Percentiles rank a stretch among this genome's conserved stretches.
Evolutionary conservation across 2,329 filamentous ascomycete genomes (phyloP).

Genomic region (Pezizomycotina sp.): DNA sequence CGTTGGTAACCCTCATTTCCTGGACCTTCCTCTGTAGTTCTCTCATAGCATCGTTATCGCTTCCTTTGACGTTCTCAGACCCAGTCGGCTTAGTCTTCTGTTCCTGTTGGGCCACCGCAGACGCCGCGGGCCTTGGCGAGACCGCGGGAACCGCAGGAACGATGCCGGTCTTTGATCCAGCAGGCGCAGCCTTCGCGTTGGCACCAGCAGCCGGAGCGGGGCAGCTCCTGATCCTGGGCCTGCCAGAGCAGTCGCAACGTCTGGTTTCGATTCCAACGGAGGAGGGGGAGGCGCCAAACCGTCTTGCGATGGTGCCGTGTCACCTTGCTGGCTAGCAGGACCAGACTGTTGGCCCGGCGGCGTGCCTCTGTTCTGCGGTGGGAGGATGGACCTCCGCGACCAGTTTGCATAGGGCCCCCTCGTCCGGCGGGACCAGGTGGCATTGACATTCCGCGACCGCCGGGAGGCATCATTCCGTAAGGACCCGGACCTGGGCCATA

Average conservation of each 20-base stretch:
- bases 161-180: no score
- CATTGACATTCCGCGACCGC: no score
- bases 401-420: conserved; percentile 2
- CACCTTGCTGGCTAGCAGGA: conserved; percentile 3
- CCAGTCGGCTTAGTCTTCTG: conserved; percentile 14
- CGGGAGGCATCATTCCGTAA: conserved; percentile 11
- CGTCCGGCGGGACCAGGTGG: conserved; percentile 5
- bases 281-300: conserved; percentile 10
- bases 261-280: conserved; percentile 16
- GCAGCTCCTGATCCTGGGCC: no score
- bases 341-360: conserved; percentile 1
- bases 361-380: conserved; percentile 4
- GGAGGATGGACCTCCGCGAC: conserved; percentile 13
- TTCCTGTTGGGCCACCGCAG: no score
- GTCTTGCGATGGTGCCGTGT: no score
- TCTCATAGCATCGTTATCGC: conserved; percentile 8
- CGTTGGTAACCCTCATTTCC: conserved; percentile 13
- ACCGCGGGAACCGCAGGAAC: conserved; percentile 7
- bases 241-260: conserved; percentile 13
- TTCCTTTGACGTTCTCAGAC: conserved; percentile 7
- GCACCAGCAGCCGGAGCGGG: no score
- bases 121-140: conserved; percentile 2
- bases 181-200: no score
- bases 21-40: conserved; percentile 16
- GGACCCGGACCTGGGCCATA: conserved; percentile 12